A percentile compares a stretch with the other conserved stretches of the same genome.
Evolutionary conservation across 108 stramenopile genomes (phyloP).

Genomic region (Stephanodiscus triporus): DNA sequence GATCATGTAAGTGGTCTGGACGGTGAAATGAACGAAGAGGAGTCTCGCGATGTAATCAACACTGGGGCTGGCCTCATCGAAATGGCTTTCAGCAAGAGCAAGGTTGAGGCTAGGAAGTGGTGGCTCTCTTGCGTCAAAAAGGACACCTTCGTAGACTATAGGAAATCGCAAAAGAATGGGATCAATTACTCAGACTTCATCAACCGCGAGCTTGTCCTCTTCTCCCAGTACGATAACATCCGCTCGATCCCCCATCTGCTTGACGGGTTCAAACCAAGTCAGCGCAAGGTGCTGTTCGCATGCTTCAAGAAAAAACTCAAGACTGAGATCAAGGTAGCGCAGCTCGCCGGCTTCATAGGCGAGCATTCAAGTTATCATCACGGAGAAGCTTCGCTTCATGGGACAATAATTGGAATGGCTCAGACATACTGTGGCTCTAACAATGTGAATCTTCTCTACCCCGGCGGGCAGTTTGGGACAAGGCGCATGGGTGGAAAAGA

Average conservation of each 20-base stretch:
- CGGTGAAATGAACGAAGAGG: slow-evolving; percentile 37
- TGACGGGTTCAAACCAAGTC: slow-evolving; percentile 99
- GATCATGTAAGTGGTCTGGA: slow-evolving; percentile 52
- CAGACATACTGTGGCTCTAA: slow-evolving; percentile 96
- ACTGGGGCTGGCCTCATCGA: slow-evolving; percentile 91
- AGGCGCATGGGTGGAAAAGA: slow-evolving; percentile 96
- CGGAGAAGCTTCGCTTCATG: slow-evolving; percentile 95
- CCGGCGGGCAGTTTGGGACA: slow-evolving; percentile 98
- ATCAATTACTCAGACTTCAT: slow-evolving; percentile 94
- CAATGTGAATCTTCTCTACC: slow-evolving; percentile 96
- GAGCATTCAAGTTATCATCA: slow-evolving; percentile 99
- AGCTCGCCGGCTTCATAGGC: slow-evolving; percentile 88
- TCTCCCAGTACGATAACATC: slow-evolving; percentile 92
- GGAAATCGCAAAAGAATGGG: slow-evolving; percentile 54
- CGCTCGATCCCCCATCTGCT: slow-evolving; percentile 95
- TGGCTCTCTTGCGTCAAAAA: slow-evolving; percentile 84
- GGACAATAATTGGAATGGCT: slow-evolving; percentile 98
- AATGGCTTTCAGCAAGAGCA: slow-evolving; percentile 96
- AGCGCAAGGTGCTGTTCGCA: slow-evolving; percentile 95
- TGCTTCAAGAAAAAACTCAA: slow-evolving; percentile 99
- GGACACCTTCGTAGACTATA: slow-evolving; percentile 92
- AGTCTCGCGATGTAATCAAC: slow-evolving; percentile 20
- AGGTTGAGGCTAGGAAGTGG: slow-evolving; percentile 92
- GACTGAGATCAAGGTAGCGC: slow-evolving; percentile 92
- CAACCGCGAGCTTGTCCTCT: slow-evolving; percentile 97